Base-by-base conservation (phyloP, 73 alveolate species). In the Diophrys sp. region DNA sequence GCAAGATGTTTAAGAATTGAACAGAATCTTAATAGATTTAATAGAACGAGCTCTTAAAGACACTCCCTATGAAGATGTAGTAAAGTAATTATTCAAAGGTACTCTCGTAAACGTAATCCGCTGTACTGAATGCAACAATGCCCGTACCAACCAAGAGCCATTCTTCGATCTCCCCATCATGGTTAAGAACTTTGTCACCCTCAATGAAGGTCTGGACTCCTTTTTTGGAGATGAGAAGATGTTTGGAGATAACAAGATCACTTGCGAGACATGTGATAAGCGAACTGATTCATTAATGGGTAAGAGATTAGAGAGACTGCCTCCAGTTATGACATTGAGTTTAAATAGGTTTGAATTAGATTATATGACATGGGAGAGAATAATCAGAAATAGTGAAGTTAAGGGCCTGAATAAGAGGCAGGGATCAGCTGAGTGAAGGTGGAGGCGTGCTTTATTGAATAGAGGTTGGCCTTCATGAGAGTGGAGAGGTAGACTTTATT, bases 271-370 rank as follows among this genome's bases (percentile, higher is more conserved):
- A 54, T 95, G 99, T 78, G 78, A 89, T 14, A 80, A 89, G 81
- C 96, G 95, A 74, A 97, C 93, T 44, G 94, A 88, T 82, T 84
- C 98, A 33, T 57, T 81, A 55, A 97, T 90, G 84, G 96, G 98
- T 62, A 66, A 81, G n/a, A 89, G 91, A 88, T 89, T 97, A 11
- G 73, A 77, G 56, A 84, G 91, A 70, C 87, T 96, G 23, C 99
- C 99, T 29, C 86, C 91, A 33, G 87, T 96, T 30, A 81, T 97
- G 54, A 95, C 96, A 69, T 31, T 97, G 31, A 88, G 97, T 0
- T 82, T 97, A 74, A 84, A 88, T 83, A 83, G 99, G 85, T 97
- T 96, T 79, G 97, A 93, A 24, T 88, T 90, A 75, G 99, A 95
- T 90, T 94, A 76, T 70, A 85, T 88, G 69, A 96, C 97, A 74